Base-by-base conservation (phyloP, 2,329 filamentous ascomycete species). In the Onygenales sp. region DNA sequence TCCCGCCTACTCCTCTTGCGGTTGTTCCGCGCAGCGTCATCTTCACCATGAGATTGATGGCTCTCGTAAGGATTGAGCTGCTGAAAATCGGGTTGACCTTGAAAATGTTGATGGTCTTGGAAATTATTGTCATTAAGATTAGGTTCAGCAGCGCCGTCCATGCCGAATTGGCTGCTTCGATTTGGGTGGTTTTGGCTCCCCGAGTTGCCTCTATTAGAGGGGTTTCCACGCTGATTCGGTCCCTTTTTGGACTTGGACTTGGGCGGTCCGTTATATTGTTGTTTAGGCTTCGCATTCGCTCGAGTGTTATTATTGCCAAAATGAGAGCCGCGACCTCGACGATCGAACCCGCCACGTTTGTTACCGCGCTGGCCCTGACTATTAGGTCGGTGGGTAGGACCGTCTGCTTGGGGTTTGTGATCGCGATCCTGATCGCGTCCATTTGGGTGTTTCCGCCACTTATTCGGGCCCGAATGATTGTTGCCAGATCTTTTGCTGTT, bases 1-100 rank as follows among this genome's bases (percentile, higher is more conserved):
- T 59, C 51, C 39, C 48, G 47, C 47, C 50, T 45, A 50, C 45
- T 43, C 45, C 54, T 56, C 44, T 59, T 58, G 53, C 58, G 51
- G 44, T 51, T 11, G 44, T 54, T 39, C 35, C 53, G 31, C 43
- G 57, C 10, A n/a, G 46, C 9, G 52, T 46, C 31, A 54, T 49
- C 31, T 35, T 54, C 35, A 44, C 31, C 51, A 7, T 50, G 50
- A 31, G 39, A 17, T 50, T 51, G 43, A 27, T 49, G 35, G 5
- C 45, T 42, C 11, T 54, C 17, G 31, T 39, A 13, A 33, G 9
- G 27, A 7, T 31, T 38, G 13, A 17, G 33, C 27, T 52, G 43
- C 41, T 47, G 33, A 27, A 42, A n/a, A 7, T 51, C 17, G 43
- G 14, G 38, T 10, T 49, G 11, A 17, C 10, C 50, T 14, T 47